Conservation (phyloP, 202 grass and related monocot species). For the Saccharum hybrid region DNA sequence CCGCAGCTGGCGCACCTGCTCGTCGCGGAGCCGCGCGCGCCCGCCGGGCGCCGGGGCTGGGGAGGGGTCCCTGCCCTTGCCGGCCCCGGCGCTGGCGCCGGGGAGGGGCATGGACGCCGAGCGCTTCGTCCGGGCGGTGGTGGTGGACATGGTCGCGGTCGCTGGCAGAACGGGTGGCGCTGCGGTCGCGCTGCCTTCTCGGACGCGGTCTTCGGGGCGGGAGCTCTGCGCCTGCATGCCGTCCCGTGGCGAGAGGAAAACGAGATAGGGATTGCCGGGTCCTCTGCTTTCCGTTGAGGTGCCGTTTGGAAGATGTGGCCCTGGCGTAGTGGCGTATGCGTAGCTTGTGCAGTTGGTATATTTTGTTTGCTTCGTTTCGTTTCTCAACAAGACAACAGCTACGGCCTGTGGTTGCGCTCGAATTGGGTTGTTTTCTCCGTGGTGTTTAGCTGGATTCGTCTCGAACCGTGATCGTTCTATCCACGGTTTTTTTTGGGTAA, state of each 20-base stretch:
- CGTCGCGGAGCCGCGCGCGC: constrained; percentile 48
- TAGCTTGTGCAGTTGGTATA: too few relatives aligned
- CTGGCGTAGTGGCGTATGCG: too few relatives aligned
- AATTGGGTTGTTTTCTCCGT: constrained; percentile 3
- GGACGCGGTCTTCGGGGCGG: constrained; percentile 45
- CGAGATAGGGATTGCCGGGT: neutral
- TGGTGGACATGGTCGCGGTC: neutral
- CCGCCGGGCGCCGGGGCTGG: neutral
- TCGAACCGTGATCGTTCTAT: too few relatives aligned
- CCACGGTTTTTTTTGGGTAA: neutral
- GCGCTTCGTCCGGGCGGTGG: constrained; percentile 14
- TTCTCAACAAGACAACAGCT: neutral
- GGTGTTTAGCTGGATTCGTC: too few relatives aligned
- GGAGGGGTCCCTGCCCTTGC: neutral
- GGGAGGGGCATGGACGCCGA: constrained; percentile 46
- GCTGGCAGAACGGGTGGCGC: neutral
- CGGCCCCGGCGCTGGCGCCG: neutral
- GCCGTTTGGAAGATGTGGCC: neutral
- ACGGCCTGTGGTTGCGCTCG: neutral
- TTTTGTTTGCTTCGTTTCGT: too few relatives aligned
- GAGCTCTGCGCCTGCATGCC: constrained; percentile 24
- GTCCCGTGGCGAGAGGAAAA: constrained; percentile 18
- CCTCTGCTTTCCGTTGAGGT: neutral
- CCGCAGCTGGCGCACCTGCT: constrained; percentile 61
- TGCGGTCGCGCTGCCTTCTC: constrained; percentile 30